phyloP scores from a whole-genome alignment of 768 basidiomycete genomes.

The Boletus pseudopeckii region DNA sequence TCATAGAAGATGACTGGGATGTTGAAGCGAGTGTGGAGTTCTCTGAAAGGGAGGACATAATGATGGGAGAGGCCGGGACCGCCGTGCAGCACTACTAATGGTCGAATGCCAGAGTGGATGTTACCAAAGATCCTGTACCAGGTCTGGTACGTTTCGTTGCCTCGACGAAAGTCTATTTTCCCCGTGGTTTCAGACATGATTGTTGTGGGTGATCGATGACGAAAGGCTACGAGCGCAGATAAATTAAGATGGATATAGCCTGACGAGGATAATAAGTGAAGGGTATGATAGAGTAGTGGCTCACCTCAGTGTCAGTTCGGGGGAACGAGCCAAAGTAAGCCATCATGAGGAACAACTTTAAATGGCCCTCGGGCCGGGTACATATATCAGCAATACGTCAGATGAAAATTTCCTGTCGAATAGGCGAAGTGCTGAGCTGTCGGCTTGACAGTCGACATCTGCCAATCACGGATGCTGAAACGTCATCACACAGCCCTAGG shows the following conservation, averaged over 20 bases:
- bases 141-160: slow-evolving; percentile 34
- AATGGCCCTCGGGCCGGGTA: neutral
- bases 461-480: too few relatives aligned
- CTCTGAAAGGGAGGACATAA: slow-evolving; percentile 38
- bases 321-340: too few relatives aligned
- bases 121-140: slow-evolving; percentile 45
- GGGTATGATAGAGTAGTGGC: neutral
- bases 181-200: slow-evolving; percentile 24
- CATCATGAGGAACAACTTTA: neutral
- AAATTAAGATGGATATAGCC: too few relatives aligned
- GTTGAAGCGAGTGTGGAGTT: slow-evolving; percentile 29
- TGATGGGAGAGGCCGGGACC: slow-evolving; percentile 41
- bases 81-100: slow-evolving; percentile 45
- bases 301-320: neutral
- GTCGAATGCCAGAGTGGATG: slow-evolving; percentile 29
- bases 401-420: neutral
- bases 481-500: too few relatives aligned
- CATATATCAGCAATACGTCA: neutral
- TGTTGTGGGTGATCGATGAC: neutral
- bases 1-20: slow-evolving; percentile 51
- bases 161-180: slow-evolving; percentile 18
- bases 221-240: neutral
- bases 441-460: too few relatives aligned
- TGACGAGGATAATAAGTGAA: neutral
- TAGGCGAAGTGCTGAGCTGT: too few relatives aligned